Percentiles rank a stretch among this genome's conserved stretches.
These are phyloP conservation scores for Tremella yokohamensis DNA, from an alignment of 768 basidiomycete genomes.

Conservation along the genomic window DNA sequence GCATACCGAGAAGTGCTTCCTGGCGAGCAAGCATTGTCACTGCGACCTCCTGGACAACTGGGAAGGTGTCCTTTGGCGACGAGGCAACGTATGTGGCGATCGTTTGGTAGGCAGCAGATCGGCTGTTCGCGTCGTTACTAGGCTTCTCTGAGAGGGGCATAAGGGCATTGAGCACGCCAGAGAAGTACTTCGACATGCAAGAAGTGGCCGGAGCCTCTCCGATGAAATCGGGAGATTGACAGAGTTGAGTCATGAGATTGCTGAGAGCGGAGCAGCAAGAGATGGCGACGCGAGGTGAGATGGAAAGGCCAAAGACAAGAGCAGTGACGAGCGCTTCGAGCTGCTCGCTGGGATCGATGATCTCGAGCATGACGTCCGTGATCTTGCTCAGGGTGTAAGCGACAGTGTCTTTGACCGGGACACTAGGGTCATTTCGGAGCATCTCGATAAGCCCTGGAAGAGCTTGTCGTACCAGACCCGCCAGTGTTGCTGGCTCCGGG, in stretches of 20 bases:
- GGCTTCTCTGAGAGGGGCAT: conserved; percentile 82
- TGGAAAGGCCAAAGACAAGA: conserved; percentile 73
- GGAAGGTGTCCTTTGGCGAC: conserved; percentile 71
- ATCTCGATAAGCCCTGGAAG: conserved; percentile 88
- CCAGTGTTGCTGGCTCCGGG: conserved; percentile 80
- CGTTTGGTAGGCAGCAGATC: conserved; percentile 94
- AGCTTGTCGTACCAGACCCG: conserved; percentile 88
- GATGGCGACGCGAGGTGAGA: conserved; percentile 77
- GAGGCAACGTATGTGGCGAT: conserved; percentile 82
- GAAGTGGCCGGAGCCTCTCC: conserved; percentile 60
- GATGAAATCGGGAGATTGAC: conserved; percentile 63
- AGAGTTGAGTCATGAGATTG: conserved; percentile 89
- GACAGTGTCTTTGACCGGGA: conserved; percentile 90
- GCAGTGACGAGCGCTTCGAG: conserved; percentile 77
- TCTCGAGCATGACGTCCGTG: conserved; percentile 77
- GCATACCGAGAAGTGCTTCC: conserved; percentile 75
- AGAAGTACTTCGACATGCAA: conserved; percentile 81
- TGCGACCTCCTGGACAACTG: conserved; percentile 75
- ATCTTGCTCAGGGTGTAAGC: conserved; percentile 97
- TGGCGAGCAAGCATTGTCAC: conserved; percentile 81
- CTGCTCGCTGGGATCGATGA: conserved; percentile 85
- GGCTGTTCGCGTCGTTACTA: conserved; percentile 83
- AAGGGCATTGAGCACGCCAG: conserved; percentile 77
- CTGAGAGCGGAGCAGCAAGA: conserved; percentile 96
- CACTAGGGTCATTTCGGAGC: conserved; percentile 75